Conservation (phyloP, 2,329 filamentous ascomycete species). For the Dactylonectria estremocensis region DNA sequence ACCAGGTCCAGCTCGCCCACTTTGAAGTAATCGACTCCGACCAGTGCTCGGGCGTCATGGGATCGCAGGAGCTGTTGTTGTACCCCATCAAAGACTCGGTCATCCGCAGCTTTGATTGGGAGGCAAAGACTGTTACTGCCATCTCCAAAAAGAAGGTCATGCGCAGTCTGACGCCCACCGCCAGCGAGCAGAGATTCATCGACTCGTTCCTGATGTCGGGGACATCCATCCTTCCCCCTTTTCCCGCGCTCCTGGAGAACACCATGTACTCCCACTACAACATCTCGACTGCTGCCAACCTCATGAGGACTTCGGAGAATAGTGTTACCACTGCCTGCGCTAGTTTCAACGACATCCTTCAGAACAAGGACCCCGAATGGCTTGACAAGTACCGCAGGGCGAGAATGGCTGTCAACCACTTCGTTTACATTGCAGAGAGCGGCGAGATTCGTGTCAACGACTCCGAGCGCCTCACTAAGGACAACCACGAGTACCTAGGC, state of each 20-base stretch:
- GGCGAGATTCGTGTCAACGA: constrained; percentile 85
- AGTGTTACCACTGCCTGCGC: constrained; percentile 81
- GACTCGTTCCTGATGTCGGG: constrained; percentile 89
- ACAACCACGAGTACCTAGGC: constrained; percentile 93
- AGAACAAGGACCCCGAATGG: constrained; percentile 81
- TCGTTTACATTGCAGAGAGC: constrained; percentile 83
- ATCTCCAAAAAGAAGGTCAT: constrained; percentile 80
- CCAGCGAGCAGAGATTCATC: constrained; percentile 81
- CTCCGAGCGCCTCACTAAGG: constrained; percentile 80
- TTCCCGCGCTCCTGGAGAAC: constrained; percentile 80
- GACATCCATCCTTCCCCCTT: constrained; percentile 83
- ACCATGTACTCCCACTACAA: constrained; percentile 69
- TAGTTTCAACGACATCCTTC: constrained; percentile 84
- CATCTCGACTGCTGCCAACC: constrained; percentile 83
- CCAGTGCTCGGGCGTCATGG: constrained; percentile 84
- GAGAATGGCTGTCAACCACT: constrained; percentile 88
- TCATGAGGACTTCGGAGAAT: constrained; percentile 79
- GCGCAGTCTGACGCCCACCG: constrained; percentile 75
- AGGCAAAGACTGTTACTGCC: constrained; percentile 73
- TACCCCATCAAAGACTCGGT: constrained; percentile 87
- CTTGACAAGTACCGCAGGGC: constrained; percentile 90
- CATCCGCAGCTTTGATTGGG: constrained; percentile 77
- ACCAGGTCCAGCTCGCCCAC: constrained; percentile 76
- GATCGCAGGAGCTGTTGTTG: constrained; percentile 86
- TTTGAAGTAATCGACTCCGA: constrained; percentile 78